Conservation (phyloP, 441 rosid genomes). For the Gossypium gossypioides region DNA sequence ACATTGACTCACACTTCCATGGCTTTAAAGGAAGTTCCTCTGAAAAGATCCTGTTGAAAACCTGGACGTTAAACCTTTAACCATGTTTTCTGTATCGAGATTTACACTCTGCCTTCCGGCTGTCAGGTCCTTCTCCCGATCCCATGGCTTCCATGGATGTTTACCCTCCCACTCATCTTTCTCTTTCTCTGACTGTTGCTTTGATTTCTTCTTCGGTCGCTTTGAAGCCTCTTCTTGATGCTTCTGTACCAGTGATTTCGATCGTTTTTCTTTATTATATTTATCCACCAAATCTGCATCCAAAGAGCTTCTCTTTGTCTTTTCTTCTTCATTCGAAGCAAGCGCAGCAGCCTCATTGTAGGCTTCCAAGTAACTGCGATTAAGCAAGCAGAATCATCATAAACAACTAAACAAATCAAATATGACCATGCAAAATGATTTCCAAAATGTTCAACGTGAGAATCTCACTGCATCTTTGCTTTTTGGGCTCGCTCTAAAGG, state of each 20-base stretch:
- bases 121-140: slow-evolving; percentile 70
- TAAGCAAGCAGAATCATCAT: neutral
- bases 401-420: neutral
- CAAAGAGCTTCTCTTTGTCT: slow-evolving; percentile 24
- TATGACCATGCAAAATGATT: neutral
- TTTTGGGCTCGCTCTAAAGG: slow-evolving; percentile 78
- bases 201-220: slow-evolving; percentile 54
- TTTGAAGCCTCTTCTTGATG: slow-evolving; percentile 49
- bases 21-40: slow-evolving; percentile 71
- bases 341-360: slow-evolving; percentile 61
- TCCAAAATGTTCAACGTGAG: neutral
- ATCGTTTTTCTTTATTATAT: slow-evolving; percentile 72
- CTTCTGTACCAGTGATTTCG: slow-evolving; percentile 71
- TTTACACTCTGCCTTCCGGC: slow-evolving; percentile 70
- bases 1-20: neutral
- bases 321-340: slow-evolving; percentile 59
- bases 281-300: slow-evolving; percentile 84
- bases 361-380: slow-evolving; percentile 57
- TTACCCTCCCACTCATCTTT: slow-evolving; percentile 75
- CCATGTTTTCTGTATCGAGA: slow-evolving; percentile 58
- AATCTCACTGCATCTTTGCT: slow-evolving; percentile 69
- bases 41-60: slow-evolving; percentile 72
- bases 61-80: slow-evolving; percentile 60
- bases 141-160: slow-evolving; percentile 99
- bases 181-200: slow-evolving; percentile 30